Evolutionary conservation across 768 basidiomycete genomes (phyloP).

Genomic region (Suillus lakei): DNA sequence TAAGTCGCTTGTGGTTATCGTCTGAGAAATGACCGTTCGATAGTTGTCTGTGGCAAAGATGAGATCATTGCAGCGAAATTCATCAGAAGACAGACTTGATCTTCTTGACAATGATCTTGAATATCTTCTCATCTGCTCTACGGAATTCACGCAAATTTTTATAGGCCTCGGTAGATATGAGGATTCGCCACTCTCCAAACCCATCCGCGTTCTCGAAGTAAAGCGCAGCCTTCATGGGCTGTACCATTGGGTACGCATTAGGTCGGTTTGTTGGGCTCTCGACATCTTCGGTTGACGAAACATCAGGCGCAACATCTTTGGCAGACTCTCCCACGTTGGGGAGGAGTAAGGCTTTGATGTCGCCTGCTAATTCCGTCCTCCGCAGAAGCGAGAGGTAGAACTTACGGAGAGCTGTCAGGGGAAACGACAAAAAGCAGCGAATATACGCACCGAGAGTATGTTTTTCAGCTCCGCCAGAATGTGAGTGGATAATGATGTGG

Average conservation of each 20-base stretch:
- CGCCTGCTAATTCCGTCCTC: slow-evolving; percentile 16
- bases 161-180: slow-evolving; percentile 57
- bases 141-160: slow-evolving; percentile 52
- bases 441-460: slow-evolving; percentile 33
- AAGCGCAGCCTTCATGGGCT: slow-evolving; percentile 63
- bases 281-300: slow-evolving; percentile 1
- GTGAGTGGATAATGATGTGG: slow-evolving; percentile 9
- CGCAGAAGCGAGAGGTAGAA: slow-evolving; percentile 29
- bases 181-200: slow-evolving; percentile 68
- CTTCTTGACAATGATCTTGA: slow-evolving; percentile 65
- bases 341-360: slow-evolving; percentile 9
- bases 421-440: neutral
- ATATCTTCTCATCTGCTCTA: slow-evolving; percentile 48
- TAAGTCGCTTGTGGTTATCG: slow-evolving; percentile 68
- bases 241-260: slow-evolving; percentile 49
- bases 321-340: slow-evolving; percentile 6
- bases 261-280: slow-evolving; percentile 7
- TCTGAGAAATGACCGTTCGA: slow-evolving; percentile 72
- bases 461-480: slow-evolving; percentile 31
- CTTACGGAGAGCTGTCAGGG: slow-evolving; percentile 15
- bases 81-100: slow-evolving; percentile 52
- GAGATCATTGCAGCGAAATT: neutral
- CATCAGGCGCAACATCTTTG: neutral
- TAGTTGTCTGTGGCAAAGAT: slow-evolving; percentile 52
- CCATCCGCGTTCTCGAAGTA: slow-evolving; percentile 62